Evolutionary conservation across 306 rosid species (phyloP).

Genomic region (Lotus japonicus): DNA sequence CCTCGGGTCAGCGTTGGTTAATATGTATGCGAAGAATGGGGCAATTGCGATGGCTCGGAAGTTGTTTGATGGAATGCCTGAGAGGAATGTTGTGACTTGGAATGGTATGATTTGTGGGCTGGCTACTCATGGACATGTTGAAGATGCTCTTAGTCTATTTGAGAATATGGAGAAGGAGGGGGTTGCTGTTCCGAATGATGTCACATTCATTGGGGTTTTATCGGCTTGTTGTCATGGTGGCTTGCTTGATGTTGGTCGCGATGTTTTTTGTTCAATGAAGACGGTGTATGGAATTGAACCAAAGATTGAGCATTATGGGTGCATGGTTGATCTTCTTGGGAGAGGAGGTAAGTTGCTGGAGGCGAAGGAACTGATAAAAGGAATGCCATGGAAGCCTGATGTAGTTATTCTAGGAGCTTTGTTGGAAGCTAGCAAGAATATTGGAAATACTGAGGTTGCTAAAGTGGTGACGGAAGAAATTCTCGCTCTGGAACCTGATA

Average conservation of each 20-base stretch:
- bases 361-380: slow-evolving; percentile 32
- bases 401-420: slow-evolving; percentile 42
- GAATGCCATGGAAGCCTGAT: slow-evolving; percentile 42
- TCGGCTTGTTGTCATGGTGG: slow-evolving; percentile 51
- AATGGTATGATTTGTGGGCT: slow-evolving; percentile 46
- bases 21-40: slow-evolving; percentile 45
- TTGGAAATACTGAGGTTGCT: slow-evolving; percentile 39
- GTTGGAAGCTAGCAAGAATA: slow-evolving; percentile 38
- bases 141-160: slow-evolving; percentile 32
- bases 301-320: slow-evolving; percentile 45
- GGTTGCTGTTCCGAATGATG: slow-evolving; percentile 33
- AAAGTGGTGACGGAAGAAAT: slow-evolving; percentile 36
- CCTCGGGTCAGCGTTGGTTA: slow-evolving; percentile 40
- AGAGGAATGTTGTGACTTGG: slow-evolving; percentile 40
- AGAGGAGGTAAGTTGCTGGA: slow-evolving; percentile 33
- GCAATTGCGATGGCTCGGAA: slow-evolving; percentile 17
- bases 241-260: slow-evolving; percentile 31
- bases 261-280: slow-evolving; percentile 31
- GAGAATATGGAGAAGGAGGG: slow-evolving; percentile 23
- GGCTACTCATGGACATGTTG: slow-evolving; percentile 34
- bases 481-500: slow-evolving; percentile 38
- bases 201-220: slow-evolving; percentile 38
- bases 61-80: slow-evolving; percentile 37
- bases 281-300: slow-evolving; percentile 34
- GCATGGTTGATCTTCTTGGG: slow-evolving; percentile 49